Conservation (phyloP, 495 filamentous ascomycete species). For the Cryomyces antarcticus region DNA sequence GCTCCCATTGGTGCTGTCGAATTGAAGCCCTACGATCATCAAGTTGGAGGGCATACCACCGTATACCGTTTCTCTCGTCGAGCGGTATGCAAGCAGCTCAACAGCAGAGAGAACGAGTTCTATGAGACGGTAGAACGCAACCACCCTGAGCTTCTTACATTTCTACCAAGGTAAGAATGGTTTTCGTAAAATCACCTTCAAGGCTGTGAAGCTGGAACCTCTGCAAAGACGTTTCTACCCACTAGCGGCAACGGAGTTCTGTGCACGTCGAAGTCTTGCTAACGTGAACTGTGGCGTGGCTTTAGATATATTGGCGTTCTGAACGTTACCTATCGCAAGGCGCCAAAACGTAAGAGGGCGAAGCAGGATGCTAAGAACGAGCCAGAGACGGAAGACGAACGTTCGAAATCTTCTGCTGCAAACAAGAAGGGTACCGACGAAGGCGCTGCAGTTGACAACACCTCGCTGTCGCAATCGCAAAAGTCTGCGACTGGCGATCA, state of each 20-base stretch:
- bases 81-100: conserved; percentile 94
- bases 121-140: conserved; percentile 85
- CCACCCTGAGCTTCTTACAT: conserved; percentile 74
- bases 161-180: conserved; percentile 66
- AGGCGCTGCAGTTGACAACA: too few relatives aligned
- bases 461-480: too few relatives aligned
- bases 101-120: conserved; percentile 93
- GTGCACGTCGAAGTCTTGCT: conserved; percentile 10
- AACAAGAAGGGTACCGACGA: not conserved
- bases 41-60: conserved; percentile 90
- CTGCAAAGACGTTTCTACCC: conserved; percentile 12
- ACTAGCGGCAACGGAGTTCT: not conserved
- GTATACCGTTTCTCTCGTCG: conserved; percentile 87
- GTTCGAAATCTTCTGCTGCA: not conserved
- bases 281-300: conserved; percentile 9
- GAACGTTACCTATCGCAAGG: conserved; percentile 90
- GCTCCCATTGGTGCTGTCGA: conserved; percentile 79
- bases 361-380: conserved; percentile 3
- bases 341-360: conserved; percentile 41
- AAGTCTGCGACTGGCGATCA: conserved; percentile 15
- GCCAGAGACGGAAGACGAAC: not conserved
- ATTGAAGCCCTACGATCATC: conserved; percentile 88
- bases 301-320: conserved; percentile 86
- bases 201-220: conserved; percentile 19
- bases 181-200: conserved; percentile 7